Evolutionary conservation across 2,329 filamentous ascomycete genomes (phyloP).

Genomic region (Chalara sp.): DNA sequence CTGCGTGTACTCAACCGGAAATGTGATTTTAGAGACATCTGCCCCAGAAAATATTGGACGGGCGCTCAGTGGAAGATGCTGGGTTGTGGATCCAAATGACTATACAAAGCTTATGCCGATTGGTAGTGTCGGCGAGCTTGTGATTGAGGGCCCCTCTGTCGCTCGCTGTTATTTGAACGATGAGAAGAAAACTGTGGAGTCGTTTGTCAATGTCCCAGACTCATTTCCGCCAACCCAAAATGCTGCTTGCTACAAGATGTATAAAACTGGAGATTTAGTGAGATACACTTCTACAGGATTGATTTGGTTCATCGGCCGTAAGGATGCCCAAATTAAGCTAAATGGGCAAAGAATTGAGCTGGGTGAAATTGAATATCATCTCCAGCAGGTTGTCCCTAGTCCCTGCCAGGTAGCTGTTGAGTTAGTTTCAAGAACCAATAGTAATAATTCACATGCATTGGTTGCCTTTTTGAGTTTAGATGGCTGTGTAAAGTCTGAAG

Average conservation of each 20-base stretch:
- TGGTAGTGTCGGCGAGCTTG: background rate
- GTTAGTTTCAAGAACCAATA: too few species aligned
- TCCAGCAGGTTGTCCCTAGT: too few species aligned
- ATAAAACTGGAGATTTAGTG: conserved; percentile 54
- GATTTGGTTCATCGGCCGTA: conserved; percentile 52
- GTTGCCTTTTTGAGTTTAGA: too few species aligned
- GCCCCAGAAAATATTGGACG: background rate
- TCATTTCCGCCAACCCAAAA: background rate
- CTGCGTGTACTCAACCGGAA: too few species aligned
- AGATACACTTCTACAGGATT: conserved; percentile 42
- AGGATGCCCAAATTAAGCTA: conserved; percentile 62
- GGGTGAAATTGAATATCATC: too few species aligned
- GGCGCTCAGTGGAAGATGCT: background rate
- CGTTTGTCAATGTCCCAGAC: background rate
- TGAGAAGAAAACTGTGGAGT: background rate
- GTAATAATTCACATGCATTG: too few species aligned
- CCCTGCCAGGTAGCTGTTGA: too few species aligned
- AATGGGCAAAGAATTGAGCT: too few species aligned
- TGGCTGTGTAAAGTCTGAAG: too few species aligned
- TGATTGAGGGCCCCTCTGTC: background rate
- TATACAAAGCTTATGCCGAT: background rate
- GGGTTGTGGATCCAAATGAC: background rate
- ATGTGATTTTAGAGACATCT: background rate
- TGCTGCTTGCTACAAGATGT: conserved; percentile 34
- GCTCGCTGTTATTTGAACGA: too few species aligned